Conservation (phyloP, 192 early-diverging fungal species). For the Umbelopsis ramanniana region DNA sequence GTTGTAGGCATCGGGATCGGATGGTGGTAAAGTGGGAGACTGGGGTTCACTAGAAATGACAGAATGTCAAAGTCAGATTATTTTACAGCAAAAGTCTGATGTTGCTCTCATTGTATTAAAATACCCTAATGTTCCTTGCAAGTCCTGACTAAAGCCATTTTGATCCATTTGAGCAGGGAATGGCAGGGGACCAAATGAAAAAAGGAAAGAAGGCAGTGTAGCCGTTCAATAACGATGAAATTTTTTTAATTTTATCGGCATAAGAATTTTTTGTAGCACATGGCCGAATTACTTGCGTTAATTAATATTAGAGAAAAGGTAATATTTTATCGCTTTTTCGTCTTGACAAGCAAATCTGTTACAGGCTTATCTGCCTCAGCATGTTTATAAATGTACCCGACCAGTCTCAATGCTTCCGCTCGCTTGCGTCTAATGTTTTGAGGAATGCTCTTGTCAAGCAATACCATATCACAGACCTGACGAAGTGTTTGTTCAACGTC, state of each 20-base stretch:
- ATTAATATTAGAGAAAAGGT: not conserved
- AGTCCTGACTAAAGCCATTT: too few relatives aligned
- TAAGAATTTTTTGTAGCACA: not conserved
- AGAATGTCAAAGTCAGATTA: not conserved
- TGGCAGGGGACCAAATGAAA: too few relatives aligned
- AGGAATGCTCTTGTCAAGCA: constrained; percentile 36
- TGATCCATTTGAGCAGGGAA: too few relatives aligned
- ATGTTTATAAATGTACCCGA: constrained; percentile 46
- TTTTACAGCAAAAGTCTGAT: too few relatives aligned
- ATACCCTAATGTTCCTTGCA: too few relatives aligned
- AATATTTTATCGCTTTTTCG: constrained; percentile 23
- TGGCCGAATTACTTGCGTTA: not conserved
- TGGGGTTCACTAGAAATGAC: not conserved
- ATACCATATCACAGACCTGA: constrained; percentile 39
- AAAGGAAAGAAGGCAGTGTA: too few relatives aligned
- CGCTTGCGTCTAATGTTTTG: constrained; percentile 32
- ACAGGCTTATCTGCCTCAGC: constrained; percentile 40
- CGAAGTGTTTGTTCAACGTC: constrained; percentile 44
- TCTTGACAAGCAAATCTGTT: constrained; percentile 29
- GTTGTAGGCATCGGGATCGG: not conserved
- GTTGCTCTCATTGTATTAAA: too few relatives aligned
- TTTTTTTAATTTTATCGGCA: too few relatives aligned
- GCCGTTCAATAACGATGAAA: too few relatives aligned
- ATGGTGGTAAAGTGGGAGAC: constrained; percentile 13
- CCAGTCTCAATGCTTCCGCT: constrained; percentile 40